phyloP scores from a whole-genome alignment of 768 basidiomycete genomes.

The Dentipellis sp. region DNA sequence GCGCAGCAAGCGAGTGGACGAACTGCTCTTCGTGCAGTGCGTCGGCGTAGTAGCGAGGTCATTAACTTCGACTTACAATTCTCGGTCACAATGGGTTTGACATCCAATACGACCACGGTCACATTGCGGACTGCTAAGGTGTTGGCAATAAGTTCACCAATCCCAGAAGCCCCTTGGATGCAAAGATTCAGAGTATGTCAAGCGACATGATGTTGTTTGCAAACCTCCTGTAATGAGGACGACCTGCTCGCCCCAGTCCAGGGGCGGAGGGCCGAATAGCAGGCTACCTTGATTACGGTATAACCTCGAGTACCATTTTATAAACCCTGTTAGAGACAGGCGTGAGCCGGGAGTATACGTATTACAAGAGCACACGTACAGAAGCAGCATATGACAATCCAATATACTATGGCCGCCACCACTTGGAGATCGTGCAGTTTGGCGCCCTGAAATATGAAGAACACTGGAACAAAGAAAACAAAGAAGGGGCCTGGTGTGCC shows the following conservation, averaged over 20 bases:
- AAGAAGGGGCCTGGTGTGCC: constrained; percentile 68
- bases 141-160: constrained; percentile 83
- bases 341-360: no score
- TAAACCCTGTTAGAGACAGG: constrained; percentile 33
- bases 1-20: no score
- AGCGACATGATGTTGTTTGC: constrained; percentile 11
- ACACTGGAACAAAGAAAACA: constrained; percentile 67
- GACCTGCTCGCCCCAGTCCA: constrained; percentile 87
- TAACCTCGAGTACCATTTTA: constrained; percentile 61
- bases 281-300: constrained; percentile 69
- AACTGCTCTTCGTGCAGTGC: no score
- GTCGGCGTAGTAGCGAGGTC: not conserved
- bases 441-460: constrained; percentile 65
- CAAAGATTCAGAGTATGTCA: not conserved
- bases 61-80: constrained; percentile 44
- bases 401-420: constrained; percentile 43
- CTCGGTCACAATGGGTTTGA: constrained; percentile 68
- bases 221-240: constrained; percentile 87
- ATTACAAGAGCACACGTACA: constrained; percentile 39
- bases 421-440: constrained; percentile 43
- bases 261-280: constrained; percentile 45
- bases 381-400: constrained; percentile 47
- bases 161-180: constrained; percentile 68
- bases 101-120: constrained; percentile 78
- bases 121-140: constrained; percentile 79